Evolutionary conservation across 257 asterid genomes (phyloP).

Genomic region (Asclepias syriaca): DNA sequence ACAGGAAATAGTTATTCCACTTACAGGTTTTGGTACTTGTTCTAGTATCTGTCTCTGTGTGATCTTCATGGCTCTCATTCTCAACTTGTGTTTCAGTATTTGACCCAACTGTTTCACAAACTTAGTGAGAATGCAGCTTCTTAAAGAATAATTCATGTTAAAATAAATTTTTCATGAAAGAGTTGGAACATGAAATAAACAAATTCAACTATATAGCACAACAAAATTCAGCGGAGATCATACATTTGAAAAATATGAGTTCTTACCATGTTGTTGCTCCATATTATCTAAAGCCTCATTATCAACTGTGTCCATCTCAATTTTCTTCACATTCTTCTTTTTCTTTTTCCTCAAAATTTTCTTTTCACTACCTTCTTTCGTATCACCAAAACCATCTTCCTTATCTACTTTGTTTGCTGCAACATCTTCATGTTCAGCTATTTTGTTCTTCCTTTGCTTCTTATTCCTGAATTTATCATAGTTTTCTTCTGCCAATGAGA

Average conservation of each 20-base stretch:
- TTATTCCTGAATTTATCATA: slow-evolving; percentile 29
- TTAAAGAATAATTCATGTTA: not conserved
- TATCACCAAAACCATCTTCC: slow-evolving; percentile 22
- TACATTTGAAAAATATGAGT: not conserved
- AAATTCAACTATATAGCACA: not conserved
- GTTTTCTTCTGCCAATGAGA: slow-evolving; percentile 23
- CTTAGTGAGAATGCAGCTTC: slow-evolving; percentile 5
- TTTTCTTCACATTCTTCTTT: slow-evolving; percentile 28
- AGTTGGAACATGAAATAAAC: not conserved
- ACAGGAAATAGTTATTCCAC: slow-evolving; percentile 6
- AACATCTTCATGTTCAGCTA: slow-evolving; percentile 7
- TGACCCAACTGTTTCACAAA: slow-evolving; percentile 6
- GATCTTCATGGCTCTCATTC: slow-evolving; percentile 14
- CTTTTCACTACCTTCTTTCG: slow-evolving; percentile 19
- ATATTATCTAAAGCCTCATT: slow-evolving; percentile 18
- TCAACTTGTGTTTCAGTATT: slow-evolving; percentile 17
- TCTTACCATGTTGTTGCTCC: slow-evolving; percentile 33
- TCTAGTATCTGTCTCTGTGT: slow-evolving; percentile 15
- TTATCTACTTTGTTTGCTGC: not conserved
- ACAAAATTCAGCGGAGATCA: not conserved
- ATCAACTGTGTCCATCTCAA: slow-evolving; percentile 8
- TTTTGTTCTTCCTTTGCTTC: slow-evolving; percentile 27
- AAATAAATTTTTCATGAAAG: not conserved
- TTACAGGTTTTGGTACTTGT: slow-evolving; percentile 22
- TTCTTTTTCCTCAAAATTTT: slow-evolving; percentile 37